Conservation (phyloP, 495 filamentous ascomycete species). For the Penicillium paradoxum region DNA sequence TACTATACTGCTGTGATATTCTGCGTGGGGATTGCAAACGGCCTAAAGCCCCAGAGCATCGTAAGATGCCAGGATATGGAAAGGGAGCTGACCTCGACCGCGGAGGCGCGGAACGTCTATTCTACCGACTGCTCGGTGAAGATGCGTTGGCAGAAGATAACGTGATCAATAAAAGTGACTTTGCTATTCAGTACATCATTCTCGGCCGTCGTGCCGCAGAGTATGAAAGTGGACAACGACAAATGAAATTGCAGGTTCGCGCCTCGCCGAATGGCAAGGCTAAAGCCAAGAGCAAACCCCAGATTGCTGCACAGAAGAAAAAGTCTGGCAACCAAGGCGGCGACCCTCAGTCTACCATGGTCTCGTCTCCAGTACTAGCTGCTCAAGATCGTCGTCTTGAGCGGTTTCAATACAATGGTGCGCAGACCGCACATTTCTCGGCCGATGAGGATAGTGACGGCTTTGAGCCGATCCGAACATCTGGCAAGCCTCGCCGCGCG, state of each 20-base stretch:
- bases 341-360: conserved; percentile 67
- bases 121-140: conserved; percentile 57
- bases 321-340: conserved; percentile 12
- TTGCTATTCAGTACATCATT: conserved; percentile 57
- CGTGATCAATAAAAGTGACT: conserved; percentile 53
- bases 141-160: conserved; percentile 56
- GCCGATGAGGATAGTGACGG: conserved; percentile 53
- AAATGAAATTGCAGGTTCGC: conserved; percentile 56
- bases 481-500: conserved; percentile 33
- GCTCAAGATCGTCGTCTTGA: conserved; percentile 43
- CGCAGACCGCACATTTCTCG: conserved; percentile 36
- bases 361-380: conserved; percentile 74
- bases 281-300: conserved; percentile 17
- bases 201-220: conserved; percentile 49
- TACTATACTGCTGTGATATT: conserved; percentile 53
- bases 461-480: conserved; percentile 56
- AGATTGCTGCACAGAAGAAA: conserved; percentile 8
- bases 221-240: conserved; percentile 46
- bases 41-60: conserved; percentile 42
- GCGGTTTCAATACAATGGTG: conserved; percentile 21
- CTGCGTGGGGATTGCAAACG: conserved; percentile 55
- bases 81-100: conserved; percentile 52
- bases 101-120: conserved; percentile 59
- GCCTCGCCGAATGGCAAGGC: conserved; percentile 46
- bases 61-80: conserved; percentile 49